These are phyloP conservation scores for Trichoderma sp. DNA, from an alignment of 2,329 filamentous ascomycete species.

Conservation along the genomic window DNA sequence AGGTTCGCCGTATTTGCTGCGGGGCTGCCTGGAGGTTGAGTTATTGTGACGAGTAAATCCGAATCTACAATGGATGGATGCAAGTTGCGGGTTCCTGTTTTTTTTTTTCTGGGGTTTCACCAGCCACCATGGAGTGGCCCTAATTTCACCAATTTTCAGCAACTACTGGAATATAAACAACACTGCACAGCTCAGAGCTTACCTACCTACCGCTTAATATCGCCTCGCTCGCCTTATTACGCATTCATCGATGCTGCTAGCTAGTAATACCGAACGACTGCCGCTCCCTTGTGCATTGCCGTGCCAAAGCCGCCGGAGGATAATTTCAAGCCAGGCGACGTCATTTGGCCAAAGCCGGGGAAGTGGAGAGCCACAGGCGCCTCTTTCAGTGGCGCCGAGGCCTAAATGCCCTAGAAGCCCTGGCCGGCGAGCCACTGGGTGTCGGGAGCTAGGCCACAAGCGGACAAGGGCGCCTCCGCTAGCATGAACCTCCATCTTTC, in stretches of 20 bases:
- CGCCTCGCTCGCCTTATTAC: too few species aligned
- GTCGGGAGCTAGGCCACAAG: conserved; percentile 7
- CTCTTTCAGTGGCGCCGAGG: conserved; percentile 11
- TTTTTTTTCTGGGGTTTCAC: not conserved
- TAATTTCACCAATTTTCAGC: not conserved
- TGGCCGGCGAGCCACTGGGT: not conserved
- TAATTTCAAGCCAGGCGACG: not conserved
- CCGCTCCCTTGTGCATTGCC: conserved; percentile 10
- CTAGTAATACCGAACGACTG: not conserved
- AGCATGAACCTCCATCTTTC: not conserved
- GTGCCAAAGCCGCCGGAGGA: conserved; percentile 15
- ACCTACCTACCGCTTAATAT: too few species aligned
- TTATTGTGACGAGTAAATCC: not conserved
- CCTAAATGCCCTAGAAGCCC: not conserved
- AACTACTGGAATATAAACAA: not conserved
- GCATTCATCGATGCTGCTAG: not conserved
- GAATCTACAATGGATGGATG: not conserved
- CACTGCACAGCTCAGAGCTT: not conserved
- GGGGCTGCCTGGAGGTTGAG: not conserved
- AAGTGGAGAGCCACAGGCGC: conserved; percentile 14
- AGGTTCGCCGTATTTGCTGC: not conserved
- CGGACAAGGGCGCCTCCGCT: not conserved
- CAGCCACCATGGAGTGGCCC: not conserved
- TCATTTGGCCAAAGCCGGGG: conserved; percentile 17
- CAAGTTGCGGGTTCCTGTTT: not conserved